phyloP scores from a whole-genome alignment of 2,329 filamentous ascomycete genomes.

The Arachnomyces sp. region DNA sequence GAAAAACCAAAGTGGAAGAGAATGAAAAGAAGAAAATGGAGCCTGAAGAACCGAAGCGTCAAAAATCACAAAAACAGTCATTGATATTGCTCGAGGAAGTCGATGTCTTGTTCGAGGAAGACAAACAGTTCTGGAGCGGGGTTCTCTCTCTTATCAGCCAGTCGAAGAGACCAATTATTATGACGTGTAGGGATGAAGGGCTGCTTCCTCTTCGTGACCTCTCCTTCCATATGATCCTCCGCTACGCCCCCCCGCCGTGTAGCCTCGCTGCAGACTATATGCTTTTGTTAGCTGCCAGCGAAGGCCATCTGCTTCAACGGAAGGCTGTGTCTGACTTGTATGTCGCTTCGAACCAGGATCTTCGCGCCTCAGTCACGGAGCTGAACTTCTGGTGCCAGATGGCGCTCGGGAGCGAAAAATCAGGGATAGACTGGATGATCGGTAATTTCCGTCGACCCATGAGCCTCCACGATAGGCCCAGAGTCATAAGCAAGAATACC shows the following conservation, averaged over 20 bases:
- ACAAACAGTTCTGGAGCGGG: constrained; percentile 88
- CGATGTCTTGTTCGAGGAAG: constrained; percentile 88
- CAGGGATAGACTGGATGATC: constrained; percentile 84
- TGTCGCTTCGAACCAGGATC: constrained; percentile 58
- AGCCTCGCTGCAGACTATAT: constrained; percentile 72
- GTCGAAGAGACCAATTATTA: constrained; percentile 84
- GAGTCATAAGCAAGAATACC: constrained; percentile 74
- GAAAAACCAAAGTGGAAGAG: constrained; percentile 15
- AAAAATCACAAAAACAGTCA: constrained; percentile 73
- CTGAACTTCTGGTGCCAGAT: constrained; percentile 97
- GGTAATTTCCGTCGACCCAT: constrained; percentile 65
- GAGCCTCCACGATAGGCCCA: constrained; percentile 62
- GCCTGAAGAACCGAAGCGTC: constrained; percentile 17
- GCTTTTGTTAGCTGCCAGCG: constrained; percentile 73
- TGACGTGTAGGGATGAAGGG: constrained; percentile 91
- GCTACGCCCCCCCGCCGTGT: constrained; percentile 59
- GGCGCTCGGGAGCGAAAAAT: constrained; percentile 78
- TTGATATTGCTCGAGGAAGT: constrained; percentile 91
- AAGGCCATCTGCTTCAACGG: constrained; percentile 72
- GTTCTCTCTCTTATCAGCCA: constrained; percentile 69
- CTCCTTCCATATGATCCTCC: constrained; percentile 77
- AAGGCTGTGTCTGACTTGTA: constrained; percentile 64
- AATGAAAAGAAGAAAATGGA: constrained; percentile 12
- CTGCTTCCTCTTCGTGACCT: constrained; percentile 67
- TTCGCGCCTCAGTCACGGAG: constrained; percentile 74